Percentiles rank a stretch among this genome's conserved stretches.
Evolutionary conservation across 495 filamentous ascomycete species (phyloP).

Genomic region (Penicillium diatomitis): DNA sequence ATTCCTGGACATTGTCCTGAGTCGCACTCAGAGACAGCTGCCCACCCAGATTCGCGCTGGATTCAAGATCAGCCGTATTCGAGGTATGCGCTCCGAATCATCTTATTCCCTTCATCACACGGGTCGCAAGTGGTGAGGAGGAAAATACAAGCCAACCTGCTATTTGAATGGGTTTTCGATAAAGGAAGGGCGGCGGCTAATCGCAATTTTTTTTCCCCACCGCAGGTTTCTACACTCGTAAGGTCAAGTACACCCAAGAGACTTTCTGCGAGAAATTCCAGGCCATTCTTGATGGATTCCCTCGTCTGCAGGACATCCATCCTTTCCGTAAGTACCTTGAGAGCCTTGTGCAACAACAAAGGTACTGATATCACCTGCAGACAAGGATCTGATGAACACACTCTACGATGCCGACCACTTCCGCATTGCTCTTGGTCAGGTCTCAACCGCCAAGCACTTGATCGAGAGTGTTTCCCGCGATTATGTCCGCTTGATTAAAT

Average conservation of each 20-base stretch:
- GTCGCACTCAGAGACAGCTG: constrained; percentile 84
- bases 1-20: constrained; percentile 94
- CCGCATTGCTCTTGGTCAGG: constrained; percentile 88
- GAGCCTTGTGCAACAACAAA: no score
- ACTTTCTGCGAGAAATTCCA: constrained; percentile 92
- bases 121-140: background rate
- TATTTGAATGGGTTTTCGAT: constrained; percentile 19
- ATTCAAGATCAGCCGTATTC: constrained; percentile 93
- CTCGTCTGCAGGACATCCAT: constrained; percentile 88
- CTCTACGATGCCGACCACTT: constrained; percentile 98
- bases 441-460: constrained; percentile 90
- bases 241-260: constrained; percentile 98
- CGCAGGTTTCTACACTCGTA: constrained; percentile 85
- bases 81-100: constrained; percentile 40
- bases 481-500: constrained; percentile 89
- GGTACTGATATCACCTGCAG: constrained; percentile 8
- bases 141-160: constrained; percentile 2
- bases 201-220: constrained; percentile 12
- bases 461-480: constrained; percentile 94
- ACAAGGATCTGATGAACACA: constrained; percentile 76
- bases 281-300: constrained; percentile 85
- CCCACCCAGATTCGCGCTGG: constrained; percentile 94
- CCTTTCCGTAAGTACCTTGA: constrained; percentile 66
- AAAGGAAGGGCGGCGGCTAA: constrained; percentile 17
- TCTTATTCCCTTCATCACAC: background rate